Percentiles rank a stretch among this genome's conserved stretches.
Evolutionary conservation across 164 flowering plant species (phyloP).

Genomic region (Liriodendron chinense): DNA sequence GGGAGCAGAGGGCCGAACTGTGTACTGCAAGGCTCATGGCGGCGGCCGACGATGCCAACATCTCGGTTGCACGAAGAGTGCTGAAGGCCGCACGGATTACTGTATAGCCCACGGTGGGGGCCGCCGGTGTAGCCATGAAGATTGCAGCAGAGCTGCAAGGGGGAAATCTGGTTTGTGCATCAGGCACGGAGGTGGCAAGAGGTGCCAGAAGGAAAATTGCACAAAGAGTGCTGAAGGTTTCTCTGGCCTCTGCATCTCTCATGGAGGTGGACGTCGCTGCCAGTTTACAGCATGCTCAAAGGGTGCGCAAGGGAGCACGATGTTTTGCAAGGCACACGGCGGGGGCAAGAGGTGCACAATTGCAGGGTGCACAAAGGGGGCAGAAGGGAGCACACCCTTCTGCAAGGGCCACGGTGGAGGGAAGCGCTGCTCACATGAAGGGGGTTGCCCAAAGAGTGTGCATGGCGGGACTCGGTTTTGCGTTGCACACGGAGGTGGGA

Average conservation of each 20-base stretch:
- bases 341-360: conserved; percentile 75
- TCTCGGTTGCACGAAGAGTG: conserved; percentile 92
- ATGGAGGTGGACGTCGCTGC: conserved; percentile 94
- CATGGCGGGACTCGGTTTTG: conserved; percentile 84
- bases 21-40: conserved; percentile 96
- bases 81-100: conserved; percentile 92
- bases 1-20: conserved; percentile 95
- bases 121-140: conserved; percentile 74
- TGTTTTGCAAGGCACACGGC: conserved; percentile 87
- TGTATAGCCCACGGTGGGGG: conserved; percentile 98
- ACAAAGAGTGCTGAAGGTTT: conserved; percentile 90
- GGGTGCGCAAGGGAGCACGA: conserved; percentile 96
- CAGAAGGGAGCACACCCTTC: conserved; percentile 87
- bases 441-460: conserved; percentile 80
- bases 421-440: conserved; percentile 76
- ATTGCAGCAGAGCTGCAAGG: conserved; percentile 81
- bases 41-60: conserved; percentile 95
- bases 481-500: conserved; percentile 94
- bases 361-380: conserved; percentile 80
- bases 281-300: conserved; percentile 61
- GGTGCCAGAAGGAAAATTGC: conserved; percentile 81
- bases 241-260: conserved; percentile 96
- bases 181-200: conserved; percentile 96
- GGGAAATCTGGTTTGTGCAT: conserved; percentile 90
- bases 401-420: conserved; percentile 99